These are phyloP conservation scores for Solanum hybrid DNA, from an alignment of 305 asterid genomes.

Conservation along the genomic window DNA sequence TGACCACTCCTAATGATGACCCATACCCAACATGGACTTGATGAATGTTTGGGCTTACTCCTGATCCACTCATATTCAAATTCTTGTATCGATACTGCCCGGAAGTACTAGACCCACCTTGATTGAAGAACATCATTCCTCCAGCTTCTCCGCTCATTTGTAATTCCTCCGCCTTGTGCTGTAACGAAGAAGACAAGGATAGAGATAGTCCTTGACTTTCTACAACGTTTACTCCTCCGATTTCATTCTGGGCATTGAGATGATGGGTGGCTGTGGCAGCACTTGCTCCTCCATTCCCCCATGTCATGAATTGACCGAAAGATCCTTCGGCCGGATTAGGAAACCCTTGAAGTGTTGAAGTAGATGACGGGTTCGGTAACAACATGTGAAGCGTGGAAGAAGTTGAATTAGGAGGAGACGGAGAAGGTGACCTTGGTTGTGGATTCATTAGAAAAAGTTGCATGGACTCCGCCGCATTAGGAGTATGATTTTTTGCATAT, in stretches of 20 bases:
- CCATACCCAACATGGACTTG: conserved; percentile 38
- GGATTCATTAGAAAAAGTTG: conserved; percentile 86
- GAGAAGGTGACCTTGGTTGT: conserved; percentile 46
- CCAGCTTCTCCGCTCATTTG: conserved; percentile 43
- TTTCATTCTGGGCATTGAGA: conserved; percentile 37
- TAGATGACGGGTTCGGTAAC: conserved; percentile 44
- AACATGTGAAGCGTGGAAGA: conserved; percentile 57
- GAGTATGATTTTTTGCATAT: not conserved
- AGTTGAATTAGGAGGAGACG: conserved; percentile 36
- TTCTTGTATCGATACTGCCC: conserved; percentile 41
- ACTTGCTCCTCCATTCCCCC: conserved; percentile 27
- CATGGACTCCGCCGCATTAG: conserved; percentile 62
- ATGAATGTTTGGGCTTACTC: conserved; percentile 13
- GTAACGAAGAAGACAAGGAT: conserved; percentile 67
- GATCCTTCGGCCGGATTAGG: conserved; percentile 26
- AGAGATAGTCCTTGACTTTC: conserved; percentile 81
- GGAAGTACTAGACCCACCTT: conserved; percentile 25
- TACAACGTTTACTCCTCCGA: conserved; percentile 26
- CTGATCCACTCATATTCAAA: conserved; percentile 14
- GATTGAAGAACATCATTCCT: conserved; percentile 65
- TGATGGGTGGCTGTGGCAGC: not conserved
- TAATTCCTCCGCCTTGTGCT: conserved; percentile 70
- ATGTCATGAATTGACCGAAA: conserved; percentile 47
- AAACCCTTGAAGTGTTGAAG: conserved; percentile 38
- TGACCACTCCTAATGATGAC: conserved; percentile 45